These are phyloP conservation scores for Saturnispora sekii DNA, from an alignment of 805 yeast species.

Conservation along the genomic window DNA sequence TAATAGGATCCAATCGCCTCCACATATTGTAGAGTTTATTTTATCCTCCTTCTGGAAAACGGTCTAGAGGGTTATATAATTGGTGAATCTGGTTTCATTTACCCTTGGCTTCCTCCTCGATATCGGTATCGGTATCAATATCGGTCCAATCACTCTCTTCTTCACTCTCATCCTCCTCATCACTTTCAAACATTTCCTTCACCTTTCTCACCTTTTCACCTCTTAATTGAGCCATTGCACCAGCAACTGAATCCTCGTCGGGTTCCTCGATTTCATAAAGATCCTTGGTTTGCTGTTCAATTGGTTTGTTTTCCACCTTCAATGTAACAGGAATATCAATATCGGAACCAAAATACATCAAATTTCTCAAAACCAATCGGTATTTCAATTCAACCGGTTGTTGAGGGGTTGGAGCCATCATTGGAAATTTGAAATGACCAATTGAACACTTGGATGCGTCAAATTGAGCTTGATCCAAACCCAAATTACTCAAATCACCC, in stretches of 20 bases:
- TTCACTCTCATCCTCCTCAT: slow-evolving; percentile 18
- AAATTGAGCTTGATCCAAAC: slow-evolving; percentile 41
- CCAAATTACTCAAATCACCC: slow-evolving; percentile 46
- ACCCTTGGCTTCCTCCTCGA: slow-evolving; percentile 31
- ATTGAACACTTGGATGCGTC: slow-evolving; percentile 38
- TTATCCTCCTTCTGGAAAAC: too few relatives aligned
- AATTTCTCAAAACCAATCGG: slow-evolving; percentile 59
- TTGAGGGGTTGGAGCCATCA: slow-evolving; percentile 72
- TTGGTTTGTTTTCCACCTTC: slow-evolving; percentile 57
- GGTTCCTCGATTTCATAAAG: slow-evolving; percentile 57
- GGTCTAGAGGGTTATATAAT: too few relatives aligned
- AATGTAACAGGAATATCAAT: slow-evolving; percentile 59
- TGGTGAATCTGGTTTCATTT: too few relatives aligned
- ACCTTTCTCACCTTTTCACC: slow-evolving; percentile 47
- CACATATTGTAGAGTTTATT: too few relatives aligned
- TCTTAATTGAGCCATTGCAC: slow-evolving; percentile 60
- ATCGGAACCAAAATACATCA: slow-evolving; percentile 77
- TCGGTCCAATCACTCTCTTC: slow-evolving; percentile 34
- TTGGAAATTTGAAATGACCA: slow-evolving; percentile 67
- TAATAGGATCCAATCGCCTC: too few relatives aligned
- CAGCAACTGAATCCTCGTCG: slow-evolving; percentile 67
- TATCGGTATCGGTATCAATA: slow-evolving; percentile 57
- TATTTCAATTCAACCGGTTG: slow-evolving; percentile 55
- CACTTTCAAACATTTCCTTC: slow-evolving; percentile 26
- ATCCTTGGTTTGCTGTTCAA: slow-evolving; percentile 32